Percentiles rank a stretch among this genome's conserved stretches.
Evolutionary conservation across 164 flowering plant genomes (phyloP).

Genomic region (Vitis cinerea): DNA sequence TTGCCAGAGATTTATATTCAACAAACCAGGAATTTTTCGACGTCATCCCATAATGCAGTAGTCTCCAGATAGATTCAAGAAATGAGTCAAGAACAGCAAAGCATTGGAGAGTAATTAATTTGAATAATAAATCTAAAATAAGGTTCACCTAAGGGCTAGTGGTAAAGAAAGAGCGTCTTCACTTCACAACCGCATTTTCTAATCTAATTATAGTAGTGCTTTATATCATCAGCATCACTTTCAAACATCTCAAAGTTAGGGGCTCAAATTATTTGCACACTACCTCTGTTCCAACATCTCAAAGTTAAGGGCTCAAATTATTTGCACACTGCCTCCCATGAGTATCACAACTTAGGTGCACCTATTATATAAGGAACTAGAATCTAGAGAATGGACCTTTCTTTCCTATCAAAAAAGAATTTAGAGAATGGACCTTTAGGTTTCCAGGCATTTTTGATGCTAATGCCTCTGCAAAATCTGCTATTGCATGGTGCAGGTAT

Average conservation of each 20-base stretch:
- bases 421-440: slow-evolving; percentile 57
- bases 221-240: not conserved
- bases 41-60: no score
- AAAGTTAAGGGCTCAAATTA: not conserved
- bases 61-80: no score
- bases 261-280: no score
- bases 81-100: no score
- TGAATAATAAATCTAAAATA: no score
- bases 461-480: slow-evolving; percentile 91
- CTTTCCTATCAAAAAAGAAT: not conserved
- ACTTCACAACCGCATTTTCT: not conserved
- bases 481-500: slow-evolving; percentile 91
- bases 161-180: not conserved
- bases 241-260: not conserved
- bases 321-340: not conserved
- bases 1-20: not conserved
- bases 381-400: not conserved
- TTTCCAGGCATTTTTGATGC: slow-evolving; percentile 98
- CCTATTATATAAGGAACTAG: not conserved
- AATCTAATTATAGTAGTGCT: not conserved
- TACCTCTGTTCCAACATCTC: not conserved
- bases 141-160: not conserved
- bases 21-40: not conserved
- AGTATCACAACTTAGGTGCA: not conserved
- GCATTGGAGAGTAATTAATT: no score